These are phyloP conservation scores for Lignosus rhinocerotis DNA, from an alignment of 1,284 basidiomycete species.

Conservation along the genomic window DNA sequence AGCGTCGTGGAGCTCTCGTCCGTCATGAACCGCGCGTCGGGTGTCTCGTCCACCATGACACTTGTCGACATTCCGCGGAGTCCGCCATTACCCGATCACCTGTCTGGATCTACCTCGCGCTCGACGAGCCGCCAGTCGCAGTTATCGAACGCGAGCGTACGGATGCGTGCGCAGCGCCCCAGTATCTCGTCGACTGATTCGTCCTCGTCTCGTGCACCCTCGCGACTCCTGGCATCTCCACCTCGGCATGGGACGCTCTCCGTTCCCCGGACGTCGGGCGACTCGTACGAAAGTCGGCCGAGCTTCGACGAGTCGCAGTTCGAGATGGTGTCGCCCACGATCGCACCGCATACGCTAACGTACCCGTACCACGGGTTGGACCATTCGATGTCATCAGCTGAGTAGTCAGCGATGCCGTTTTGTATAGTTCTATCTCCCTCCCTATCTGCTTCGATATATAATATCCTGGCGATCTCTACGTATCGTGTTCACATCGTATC, in stretches of 20 bases:
- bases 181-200: constrained; percentile 33
- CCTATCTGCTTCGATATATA: neutral
- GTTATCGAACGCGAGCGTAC: constrained; percentile 22
- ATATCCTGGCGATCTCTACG: constrained; percentile 1
- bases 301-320: constrained; percentile 39
- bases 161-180: constrained; percentile 29
- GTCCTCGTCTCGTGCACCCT: constrained; percentile 30
- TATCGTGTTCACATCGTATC: neutral
- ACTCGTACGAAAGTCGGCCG: constrained; percentile 34
- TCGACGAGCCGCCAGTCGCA: constrained; percentile 38
- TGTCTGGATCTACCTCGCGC: constrained; percentile 28
- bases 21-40: constrained; percentile 31
- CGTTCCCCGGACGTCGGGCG: constrained; percentile 33
- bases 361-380: constrained; percentile 46
- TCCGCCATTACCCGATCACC: constrained; percentile 43
- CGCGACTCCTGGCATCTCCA: constrained; percentile 32
- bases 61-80: constrained; percentile 42
- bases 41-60: constrained; percentile 28
- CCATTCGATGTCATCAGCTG: constrained; percentile 31
- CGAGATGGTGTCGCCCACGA: constrained; percentile 35
- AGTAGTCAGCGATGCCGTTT: constrained; percentile 10
- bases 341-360: constrained; percentile 29
- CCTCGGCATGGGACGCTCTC: constrained; percentile 27
- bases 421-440: neutral
- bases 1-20: constrained; percentile 39